Percentiles rank a stretch among this genome's conserved stretches.
Evolutionary conservation across 2,329 filamentous ascomycete genomes (phyloP).

Genomic region (Xylariomycetidae sp.): DNA sequence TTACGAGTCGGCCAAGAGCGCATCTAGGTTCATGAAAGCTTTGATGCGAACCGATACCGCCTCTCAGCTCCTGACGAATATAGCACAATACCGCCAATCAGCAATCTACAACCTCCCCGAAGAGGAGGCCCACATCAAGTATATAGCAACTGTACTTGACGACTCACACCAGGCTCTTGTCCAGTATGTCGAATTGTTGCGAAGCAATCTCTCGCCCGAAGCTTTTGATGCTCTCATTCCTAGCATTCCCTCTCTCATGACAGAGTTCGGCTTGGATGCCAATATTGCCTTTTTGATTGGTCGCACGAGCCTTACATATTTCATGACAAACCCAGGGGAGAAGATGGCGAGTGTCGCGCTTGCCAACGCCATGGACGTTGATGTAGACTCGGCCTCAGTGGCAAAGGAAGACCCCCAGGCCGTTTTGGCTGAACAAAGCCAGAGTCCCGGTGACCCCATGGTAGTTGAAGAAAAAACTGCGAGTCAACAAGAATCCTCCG

Average conservation of each 20-base stretch:
- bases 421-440: constrained; percentile 13
- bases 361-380: constrained; percentile 37
- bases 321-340: constrained; percentile 44
- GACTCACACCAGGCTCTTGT: constrained; percentile 81
- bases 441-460: constrained; percentile 23
- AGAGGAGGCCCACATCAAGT: constrained; percentile 76
- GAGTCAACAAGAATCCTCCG: constrained; percentile 18
- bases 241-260: constrained; percentile 66
- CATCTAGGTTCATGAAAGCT: constrained; percentile 73
- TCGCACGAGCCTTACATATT: constrained; percentile 67
- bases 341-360: constrained; percentile 19
- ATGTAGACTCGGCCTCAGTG: constrained; percentile 56
- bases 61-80: constrained; percentile 78
- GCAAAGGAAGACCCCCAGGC: constrained; percentile 20
- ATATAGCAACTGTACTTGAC: constrained; percentile 81
- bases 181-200: constrained; percentile 86
- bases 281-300: constrained; percentile 81
- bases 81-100: constrained; percentile 86
- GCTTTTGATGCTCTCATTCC: constrained; percentile 80
- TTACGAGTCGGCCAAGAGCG: constrained; percentile 68
- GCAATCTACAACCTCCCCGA: constrained; percentile 73
- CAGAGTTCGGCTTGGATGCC: constrained; percentile 73
- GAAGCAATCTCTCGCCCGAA: constrained; percentile 68
- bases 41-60: constrained; percentile 74
- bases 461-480: constrained; percentile 22